Percentiles rank a stretch among this genome's conserved stretches.
Conservation (phyloP, 352 stramenopile species). For the Globisporangium radiosum region DNA sequence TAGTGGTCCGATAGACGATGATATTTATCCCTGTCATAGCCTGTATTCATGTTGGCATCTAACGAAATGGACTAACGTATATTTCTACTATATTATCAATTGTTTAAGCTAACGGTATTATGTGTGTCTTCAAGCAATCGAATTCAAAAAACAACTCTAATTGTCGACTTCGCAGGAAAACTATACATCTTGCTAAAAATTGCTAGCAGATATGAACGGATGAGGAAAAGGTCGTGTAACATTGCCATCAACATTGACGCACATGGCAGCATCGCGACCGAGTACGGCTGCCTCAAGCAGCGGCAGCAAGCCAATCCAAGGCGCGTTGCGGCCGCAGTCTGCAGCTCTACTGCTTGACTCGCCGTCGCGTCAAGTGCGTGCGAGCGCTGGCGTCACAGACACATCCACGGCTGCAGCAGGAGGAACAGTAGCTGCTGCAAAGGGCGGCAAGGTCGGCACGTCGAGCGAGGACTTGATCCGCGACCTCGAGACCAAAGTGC, state of each 20-base stretch:
- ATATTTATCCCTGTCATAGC: no score
- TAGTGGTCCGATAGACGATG: no score
- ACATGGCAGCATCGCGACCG: neutral
- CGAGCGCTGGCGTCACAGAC: conserved; percentile 8
- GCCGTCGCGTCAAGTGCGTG: conserved; percentile 3
- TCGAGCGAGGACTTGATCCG: conserved; percentile 76
- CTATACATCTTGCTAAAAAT: no score
- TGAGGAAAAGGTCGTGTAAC: no score
- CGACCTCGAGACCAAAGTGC: conserved; percentile 67
- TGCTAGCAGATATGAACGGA: no score
- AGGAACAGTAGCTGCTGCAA: conserved; percentile 3
- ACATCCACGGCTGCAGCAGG: neutral
- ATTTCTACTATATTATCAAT: no score
- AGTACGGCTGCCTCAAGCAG: neutral
- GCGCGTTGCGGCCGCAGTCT: conserved; percentile 30
- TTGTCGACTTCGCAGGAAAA: no score
- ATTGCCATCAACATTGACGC: neutral
- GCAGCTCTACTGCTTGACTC: conserved; percentile 21
- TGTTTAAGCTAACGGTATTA: no score
- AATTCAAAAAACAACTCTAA: no score
- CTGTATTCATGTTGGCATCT: no score
- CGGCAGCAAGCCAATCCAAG: conserved; percentile 19
- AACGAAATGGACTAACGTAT: no score
- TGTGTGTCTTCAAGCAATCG: no score
- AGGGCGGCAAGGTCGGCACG: conserved; percentile 32